Evolutionary conservation across 2,329 filamentous ascomycete genomes (phyloP).

Genomic region (Fusarium protoensiforme): DNA sequence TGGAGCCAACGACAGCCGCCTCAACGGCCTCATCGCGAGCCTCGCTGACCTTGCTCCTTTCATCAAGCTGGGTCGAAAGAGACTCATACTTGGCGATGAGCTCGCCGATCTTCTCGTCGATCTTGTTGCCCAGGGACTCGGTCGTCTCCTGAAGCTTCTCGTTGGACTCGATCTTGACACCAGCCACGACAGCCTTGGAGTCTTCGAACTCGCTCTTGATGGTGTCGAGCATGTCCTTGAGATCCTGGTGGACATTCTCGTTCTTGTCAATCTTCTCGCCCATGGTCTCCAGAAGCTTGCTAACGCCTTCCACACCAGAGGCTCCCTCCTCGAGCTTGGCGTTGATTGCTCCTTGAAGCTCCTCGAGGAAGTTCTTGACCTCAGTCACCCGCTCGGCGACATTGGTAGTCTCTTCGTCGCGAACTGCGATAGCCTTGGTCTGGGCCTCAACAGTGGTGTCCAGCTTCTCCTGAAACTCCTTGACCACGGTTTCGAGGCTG

Average conservation of each 20-base stretch:
- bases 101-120: conserved; percentile 76
- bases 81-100: conserved; percentile 91
- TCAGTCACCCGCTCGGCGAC: conserved; percentile 83
- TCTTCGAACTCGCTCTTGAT: conserved; percentile 91
- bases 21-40: conserved; percentile 79
- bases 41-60: conserved; percentile 78
- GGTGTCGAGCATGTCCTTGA: conserved; percentile 78
- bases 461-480: conserved; percentile 76
- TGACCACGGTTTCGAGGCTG: conserved; percentile 74
- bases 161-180: conserved; percentile 84
- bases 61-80: conserved; percentile 78
- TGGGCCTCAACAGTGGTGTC: conserved; percentile 77
- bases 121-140: conserved; percentile 63
- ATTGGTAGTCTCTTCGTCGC: conserved; percentile 83
- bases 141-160: conserved; percentile 75
- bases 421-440: conserved; percentile 83
- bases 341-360: conserved; percentile 81
- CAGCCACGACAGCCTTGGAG: conserved; percentile 81
- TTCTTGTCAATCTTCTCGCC: conserved; percentile 71
- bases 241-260: conserved; percentile 66
- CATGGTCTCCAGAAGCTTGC: conserved; percentile 75
- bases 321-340: conserved; percentile 81
- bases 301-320: conserved; percentile 76
- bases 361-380: conserved; percentile 80
- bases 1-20: conserved; percentile 78